Evolutionary conservation across 768 basidiomycete species (phyloP).

Genomic region (Tricholoma terreum): DNA sequence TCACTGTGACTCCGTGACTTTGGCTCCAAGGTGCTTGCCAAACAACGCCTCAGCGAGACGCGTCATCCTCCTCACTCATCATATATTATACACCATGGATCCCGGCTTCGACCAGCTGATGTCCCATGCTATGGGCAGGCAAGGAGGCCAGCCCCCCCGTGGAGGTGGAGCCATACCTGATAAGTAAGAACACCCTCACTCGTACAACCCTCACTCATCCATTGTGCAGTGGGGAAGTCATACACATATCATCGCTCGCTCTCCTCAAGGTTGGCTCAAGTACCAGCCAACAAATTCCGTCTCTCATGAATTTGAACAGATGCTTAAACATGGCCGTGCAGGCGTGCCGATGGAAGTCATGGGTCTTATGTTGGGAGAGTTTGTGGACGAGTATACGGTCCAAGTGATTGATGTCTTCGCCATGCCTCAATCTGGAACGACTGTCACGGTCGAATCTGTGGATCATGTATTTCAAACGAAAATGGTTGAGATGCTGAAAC

Average conservation of each 20-base stretch:
- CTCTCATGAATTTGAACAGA: conserved; percentile 49
- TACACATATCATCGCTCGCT: conserved; percentile 97
- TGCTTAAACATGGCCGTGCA: conserved; percentile 98
- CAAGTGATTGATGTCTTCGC: conserved; percentile 97
- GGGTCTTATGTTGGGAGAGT: conserved; percentile 97
- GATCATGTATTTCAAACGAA: conserved; percentile 98
- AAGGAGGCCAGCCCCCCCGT: conserved; percentile 37
- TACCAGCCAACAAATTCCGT: not conserved
- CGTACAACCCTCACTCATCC: not conserved
- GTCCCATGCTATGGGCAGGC: conserved; percentile 43
- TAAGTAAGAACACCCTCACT: conserved; percentile 49
- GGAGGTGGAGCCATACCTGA: conserved; percentile 63
- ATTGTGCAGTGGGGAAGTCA: conserved; percentile 75
- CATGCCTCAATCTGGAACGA: conserved; percentile 98
- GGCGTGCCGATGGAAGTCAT: conserved; percentile 99
- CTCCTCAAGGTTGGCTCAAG: conserved; percentile 73
- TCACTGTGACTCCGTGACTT: too few species aligned
- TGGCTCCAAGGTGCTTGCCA: conserved; percentile 20
- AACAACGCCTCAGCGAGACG: conserved; percentile 36
- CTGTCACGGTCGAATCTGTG: conserved; percentile 95
- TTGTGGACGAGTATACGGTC: conserved; percentile 96
- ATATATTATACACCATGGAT: conserved; percentile 38
- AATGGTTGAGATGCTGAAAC: conserved; percentile 99
- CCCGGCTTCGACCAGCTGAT: conserved; percentile 49
- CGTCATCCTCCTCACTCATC: conserved; percentile 35